Evolutionary conservation across 495 filamentous ascomycete species (phyloP), one percentile per base, ranked within the genome.

Genomic region (Annulohypoxylon stygium): DNA sequence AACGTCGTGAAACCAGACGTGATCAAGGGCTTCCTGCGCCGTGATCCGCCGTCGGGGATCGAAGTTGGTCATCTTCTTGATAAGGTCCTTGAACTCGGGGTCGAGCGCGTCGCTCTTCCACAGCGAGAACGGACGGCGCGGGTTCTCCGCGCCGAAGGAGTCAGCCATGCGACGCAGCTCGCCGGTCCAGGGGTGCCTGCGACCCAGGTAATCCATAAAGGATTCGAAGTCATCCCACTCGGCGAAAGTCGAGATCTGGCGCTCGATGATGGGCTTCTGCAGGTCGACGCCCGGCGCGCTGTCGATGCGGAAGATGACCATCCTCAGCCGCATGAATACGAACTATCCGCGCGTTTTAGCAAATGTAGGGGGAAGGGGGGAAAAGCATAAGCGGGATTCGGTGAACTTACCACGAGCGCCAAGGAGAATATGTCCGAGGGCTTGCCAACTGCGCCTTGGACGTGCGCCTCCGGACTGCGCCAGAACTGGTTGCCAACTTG

Each of bases 171-270:
- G 65, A 18, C 61, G 64, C 14, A 78, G 69, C 9, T 73, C 72
- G 43, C 59, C 16, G 0, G 67, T 23, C 78, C 81, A 83, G 4
- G 81, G 82, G 66, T 83, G 84, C 33, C 78, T 78, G 10, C 69
- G 78, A 39, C 81, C 83, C 33, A 81, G 73, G 45, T 81, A 79
- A n/a, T 76, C 62, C 41, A 81, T 61, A 26, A 81, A 73, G 33
- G 77, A 71, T n/a, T 76, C 70, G 43, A 79, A 70, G 50, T 81
- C 77, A 10, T 85, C 71, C 78, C 66, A 65, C 58, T 87, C 81
- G 60, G 81, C 84, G 75, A 86, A 87, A 65, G 84, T 86, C 2
- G 85, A 87, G 14, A 85, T 80, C 63, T 86, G 83, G 23, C 85
- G 83, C 23, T 73, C 71, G 20, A 80, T 57, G 9, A 75, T 79